Percentiles rank a stretch among this genome's conserved stretches.
Evolutionary conservation across 2,329 filamentous ascomycete genomes (phyloP).

Genomic region (Didymella exigua): DNA sequence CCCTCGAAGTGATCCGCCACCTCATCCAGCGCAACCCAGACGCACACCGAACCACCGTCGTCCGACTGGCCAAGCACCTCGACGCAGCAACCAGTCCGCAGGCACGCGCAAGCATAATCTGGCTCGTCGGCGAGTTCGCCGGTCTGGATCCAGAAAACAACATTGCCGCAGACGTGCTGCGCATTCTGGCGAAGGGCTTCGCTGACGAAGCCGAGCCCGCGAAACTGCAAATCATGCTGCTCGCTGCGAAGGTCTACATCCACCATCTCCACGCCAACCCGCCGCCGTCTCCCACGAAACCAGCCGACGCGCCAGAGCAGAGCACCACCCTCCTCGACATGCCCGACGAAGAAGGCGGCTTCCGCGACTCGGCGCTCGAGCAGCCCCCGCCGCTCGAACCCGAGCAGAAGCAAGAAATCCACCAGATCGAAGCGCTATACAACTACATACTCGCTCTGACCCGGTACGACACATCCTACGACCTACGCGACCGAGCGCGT

Average conservation of each 20-base stretch:
- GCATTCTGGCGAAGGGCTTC: constrained; percentile 86
- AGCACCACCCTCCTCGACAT: constrained; percentile 33
- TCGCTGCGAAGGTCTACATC: constrained; percentile 96
- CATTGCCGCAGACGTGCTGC: constrained; percentile 88
- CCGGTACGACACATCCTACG: constrained; percentile 92
- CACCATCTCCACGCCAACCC: constrained; percentile 76
- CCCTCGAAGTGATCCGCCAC: constrained; percentile 91
- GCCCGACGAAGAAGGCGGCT: constrained; percentile 46
- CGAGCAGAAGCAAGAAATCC: constrained; percentile 53
- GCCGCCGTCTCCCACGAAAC: constrained; percentile 45
- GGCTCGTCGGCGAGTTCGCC: constrained; percentile 94
- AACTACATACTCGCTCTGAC: constrained; percentile 82
- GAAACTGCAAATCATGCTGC: constrained; percentile 87
- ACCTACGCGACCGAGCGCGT: constrained; percentile 87
- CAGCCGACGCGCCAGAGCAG: constrained; percentile 34
- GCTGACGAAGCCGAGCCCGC: constrained; percentile 81
- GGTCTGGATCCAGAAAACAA: constrained; percentile 80
- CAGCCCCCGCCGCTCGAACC: constrained; percentile 11
- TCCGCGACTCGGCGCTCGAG: constrained; percentile 37
- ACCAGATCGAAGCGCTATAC: constrained; percentile 80
- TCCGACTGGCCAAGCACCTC: constrained; percentile 87
- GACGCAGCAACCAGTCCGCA: constrained; percentile 86
- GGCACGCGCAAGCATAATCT: constrained; percentile 92
- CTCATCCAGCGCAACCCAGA: constrained; percentile 89
- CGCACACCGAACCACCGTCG: constrained; percentile 81